These are phyloP conservation scores for Rhexocercosporidium sp. DNA, from an alignment of 2,329 filamentous ascomycete genomes.

Conservation along the genomic window DNA sequence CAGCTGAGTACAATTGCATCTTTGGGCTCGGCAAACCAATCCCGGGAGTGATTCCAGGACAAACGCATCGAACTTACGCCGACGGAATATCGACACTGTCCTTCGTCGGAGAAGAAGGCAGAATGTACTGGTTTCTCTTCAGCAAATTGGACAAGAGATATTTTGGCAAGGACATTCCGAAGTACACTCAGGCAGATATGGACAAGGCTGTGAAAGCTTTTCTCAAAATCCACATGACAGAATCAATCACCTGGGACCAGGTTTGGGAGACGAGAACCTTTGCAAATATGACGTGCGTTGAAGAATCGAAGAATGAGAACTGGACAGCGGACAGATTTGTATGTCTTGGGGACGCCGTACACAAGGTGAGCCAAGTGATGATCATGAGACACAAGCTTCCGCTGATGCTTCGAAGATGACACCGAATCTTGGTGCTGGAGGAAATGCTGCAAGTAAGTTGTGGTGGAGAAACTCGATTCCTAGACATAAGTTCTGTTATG, in stretches of 20 bases:
- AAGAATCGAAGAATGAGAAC: conserved; percentile 30
- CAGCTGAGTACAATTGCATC: conserved; percentile 32
- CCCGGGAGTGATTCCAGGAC: conserved; percentile 21
- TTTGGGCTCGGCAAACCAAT: conserved; percentile 27
- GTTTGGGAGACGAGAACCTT: conserved; percentile 23
- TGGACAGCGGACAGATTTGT: conserved; percentile 32
- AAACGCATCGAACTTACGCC: conserved; percentile 20
- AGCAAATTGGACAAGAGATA: conserved; percentile 21
- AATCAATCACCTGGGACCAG: conserved; percentile 26
- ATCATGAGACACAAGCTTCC: background rate
- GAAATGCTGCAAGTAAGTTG: conserved; percentile 41
- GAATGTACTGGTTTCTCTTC: conserved; percentile 31
- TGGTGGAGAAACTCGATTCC: background rate
- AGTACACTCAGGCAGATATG: conserved; percentile 27
- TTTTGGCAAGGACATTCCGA: conserved; percentile 27
- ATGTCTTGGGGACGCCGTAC: conserved; percentile 34
- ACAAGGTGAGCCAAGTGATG: conserved; percentile 31
- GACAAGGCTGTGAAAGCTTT: conserved; percentile 18
- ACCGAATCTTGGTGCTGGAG: conserved; percentile 43
- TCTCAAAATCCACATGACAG: conserved; percentile 2
- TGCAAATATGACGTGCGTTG: conserved; percentile 21
- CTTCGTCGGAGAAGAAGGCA: conserved; percentile 24
- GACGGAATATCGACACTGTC: conserved; percentile 24
- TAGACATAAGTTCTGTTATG: background rate
- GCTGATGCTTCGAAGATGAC: conserved; percentile 18